Base-by-base conservation (phyloP, 306 rosid genomes). In the Ormosia emarginata region DNA sequence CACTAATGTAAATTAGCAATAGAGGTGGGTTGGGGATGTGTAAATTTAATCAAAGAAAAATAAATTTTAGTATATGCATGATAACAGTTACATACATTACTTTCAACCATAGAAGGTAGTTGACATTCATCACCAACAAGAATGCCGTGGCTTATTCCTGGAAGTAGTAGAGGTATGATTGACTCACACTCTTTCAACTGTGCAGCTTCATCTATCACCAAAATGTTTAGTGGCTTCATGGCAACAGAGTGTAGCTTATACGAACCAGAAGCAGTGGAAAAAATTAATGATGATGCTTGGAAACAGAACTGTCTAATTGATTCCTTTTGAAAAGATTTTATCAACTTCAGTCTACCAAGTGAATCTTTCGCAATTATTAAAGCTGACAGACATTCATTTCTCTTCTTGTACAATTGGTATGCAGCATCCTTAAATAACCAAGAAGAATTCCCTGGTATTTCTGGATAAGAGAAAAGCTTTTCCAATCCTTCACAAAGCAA, bases 151-250 rank as follows among this genome's bases (percentile, higher is more conserved):
- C 58, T 86, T 30, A 91, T 56, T 11, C 85, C 85, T 0, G 81
- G 89, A 55, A 93, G 82, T 58, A 71, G 89, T 4, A 86, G 53
- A 11, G 94, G 89, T 40, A 85, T 86, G 2, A 84, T 11, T 2
- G 94, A 93, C 53, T 93, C 98, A 3, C 98, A 87, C 49, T 91
- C 97, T 61, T 86, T 91, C 2, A 91, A 15, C 14, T 89, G 93
- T 4, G 97, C 92, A 1, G 94, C 98, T 81, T 93, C 98, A 36
- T 93, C 98, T 33, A 93, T 89, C 37, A 91, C 90, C 68, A 93
- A 70, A 83, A 90, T 13, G 47, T 78, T 33, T 5, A 87, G 67
- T 4, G 93, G 92, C 37, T 81, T 55, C 79, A 87, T 88, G 15
- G 5, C 18, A 67, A 80, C 49, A 0, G 64, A 49, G 33, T 86